Base-by-base conservation (phyloP, 352 stramenopile species). In the Blastocystis sp. region DNA sequence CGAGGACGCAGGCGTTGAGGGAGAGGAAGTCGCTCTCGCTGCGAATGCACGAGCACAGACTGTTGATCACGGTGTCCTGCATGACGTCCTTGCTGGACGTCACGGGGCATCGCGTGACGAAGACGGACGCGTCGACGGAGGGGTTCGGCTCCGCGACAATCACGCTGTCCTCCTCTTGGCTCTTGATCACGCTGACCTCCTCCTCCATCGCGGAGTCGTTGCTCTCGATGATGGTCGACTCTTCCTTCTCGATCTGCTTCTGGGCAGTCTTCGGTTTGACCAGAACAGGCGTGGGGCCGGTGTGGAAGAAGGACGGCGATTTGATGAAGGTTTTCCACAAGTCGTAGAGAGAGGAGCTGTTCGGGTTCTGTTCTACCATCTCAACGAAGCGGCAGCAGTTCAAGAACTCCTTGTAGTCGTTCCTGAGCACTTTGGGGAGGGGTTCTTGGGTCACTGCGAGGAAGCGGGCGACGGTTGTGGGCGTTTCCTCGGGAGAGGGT, bases 361-460 rank as follows among this genome's bases (percentile, higher is more conserved):
- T 35, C 45, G n/a, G 1, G 26, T 35, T 1, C 26, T 35, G n/a
- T 16, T 24, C 3, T 12, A 33, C 9, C 6, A 33, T 50, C 37
- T 33, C 29, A 35, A 74, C 35, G 31, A 74, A 74, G 19, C 63
- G 63, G 31, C 63, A 74, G 26, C 63, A 74, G 24, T 74, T 74
- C 35, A 50, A 39, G 63, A 74, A 74, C 37, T 74, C 63, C 26
- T 50, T 74, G 35, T 74, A 31, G 21, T 65, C 21, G 21, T 65
- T 65, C 6, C 45, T 16, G 45, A 55, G 9, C 6, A 55, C 45
- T 55, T 16, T 6, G 9, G 45, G 45, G 45, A 55, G 45, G 16
- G 45, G 45, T 55, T 55, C 45, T 55, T 6, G 6, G 6, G 45
- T 55, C 6, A 55, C 45, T 16, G 45, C 45, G 6, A 55, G 6